Conservation (phyloP, 139 green algal genomes). For the Chlamydomonas schloesseri region DNA sequence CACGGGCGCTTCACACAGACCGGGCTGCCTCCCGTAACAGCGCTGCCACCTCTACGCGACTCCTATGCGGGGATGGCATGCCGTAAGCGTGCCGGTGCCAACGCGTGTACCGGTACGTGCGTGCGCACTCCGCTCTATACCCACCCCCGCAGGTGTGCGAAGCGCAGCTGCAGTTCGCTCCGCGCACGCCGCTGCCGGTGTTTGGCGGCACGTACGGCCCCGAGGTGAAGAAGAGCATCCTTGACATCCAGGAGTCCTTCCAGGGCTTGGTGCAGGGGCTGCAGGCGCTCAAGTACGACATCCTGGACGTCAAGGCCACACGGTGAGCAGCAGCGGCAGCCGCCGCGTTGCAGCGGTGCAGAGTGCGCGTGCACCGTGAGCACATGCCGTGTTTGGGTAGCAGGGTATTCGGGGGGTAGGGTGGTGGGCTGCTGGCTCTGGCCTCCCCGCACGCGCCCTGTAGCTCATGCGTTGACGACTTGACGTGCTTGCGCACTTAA, state of each 20-base stretch:
- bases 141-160: constrained; percentile 87
- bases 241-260: constrained; percentile 86
- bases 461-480: no score
- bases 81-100: no score
- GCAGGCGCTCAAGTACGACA: constrained; percentile 74
- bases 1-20: not conserved
- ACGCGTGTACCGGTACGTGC: no score
- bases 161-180: constrained; percentile 89
- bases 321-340: constrained; percentile 51
- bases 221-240: constrained; percentile 83
- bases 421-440: no score
- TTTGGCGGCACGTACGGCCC: constrained; percentile 86
- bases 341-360: not conserved
- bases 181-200: constrained; percentile 69
- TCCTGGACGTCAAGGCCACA: constrained; percentile 88
- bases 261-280: constrained; percentile 71
- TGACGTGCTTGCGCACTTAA: no score
- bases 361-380: not conserved
- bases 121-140: no score
- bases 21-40: no score
- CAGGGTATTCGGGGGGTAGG: no score
- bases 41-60: no score
- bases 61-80: no score
- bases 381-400: not conserved
- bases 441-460: no score